A percentile compares a stretch with the other conserved stretches of the same genome.
Evolutionary conservation across 371 early-diverging fungal genomes (phyloP).

Genomic region (Rhizomucor miehei): DNA sequence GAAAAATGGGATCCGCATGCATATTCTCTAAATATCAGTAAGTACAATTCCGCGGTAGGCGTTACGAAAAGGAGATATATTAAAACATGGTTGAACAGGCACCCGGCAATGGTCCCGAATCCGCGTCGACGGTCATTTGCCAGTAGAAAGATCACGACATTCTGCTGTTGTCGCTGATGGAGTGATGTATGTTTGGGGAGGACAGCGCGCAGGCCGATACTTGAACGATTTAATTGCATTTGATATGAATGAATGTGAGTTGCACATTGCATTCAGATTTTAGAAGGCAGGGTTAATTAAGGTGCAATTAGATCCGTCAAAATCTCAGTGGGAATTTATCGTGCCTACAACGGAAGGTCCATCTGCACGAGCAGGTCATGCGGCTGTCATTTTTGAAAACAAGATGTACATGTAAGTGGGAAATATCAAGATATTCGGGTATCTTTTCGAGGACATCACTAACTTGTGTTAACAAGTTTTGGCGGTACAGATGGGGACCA

Average conservation of each 20-base stretch:
- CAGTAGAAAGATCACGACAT: conserved; percentile 69
- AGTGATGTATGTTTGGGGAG: conserved; percentile 72
- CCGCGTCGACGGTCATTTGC: conserved; percentile 53
- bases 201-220: conserved; percentile 64
- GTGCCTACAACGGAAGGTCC: conserved; percentile 47
- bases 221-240: conserved; percentile 69
- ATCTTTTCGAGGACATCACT: conserved; percentile 10
- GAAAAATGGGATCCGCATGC: conserved; percentile 41
- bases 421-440: background rate
- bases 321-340: conserved; percentile 55
- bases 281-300: background rate
- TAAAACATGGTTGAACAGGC: conserved; percentile 27
- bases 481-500: conserved; percentile 71
- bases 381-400: conserved; percentile 53
- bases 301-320: conserved; percentile 7
- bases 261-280: background rate
- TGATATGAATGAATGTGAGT: conserved; percentile 61
- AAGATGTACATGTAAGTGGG: conserved; percentile 60
- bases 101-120: conserved; percentile 51
- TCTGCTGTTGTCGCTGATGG: conserved; percentile 60
- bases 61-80: conserved; percentile 3
- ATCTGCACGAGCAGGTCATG: conserved; percentile 57
- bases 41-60: conserved; percentile 10
- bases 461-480: conserved; percentile 42
- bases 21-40: conserved; percentile 42